phyloP scores from a whole-genome alignment of 2,329 filamentous ascomycete genomes.

The Pseudogymnoascus sp. region DNA sequence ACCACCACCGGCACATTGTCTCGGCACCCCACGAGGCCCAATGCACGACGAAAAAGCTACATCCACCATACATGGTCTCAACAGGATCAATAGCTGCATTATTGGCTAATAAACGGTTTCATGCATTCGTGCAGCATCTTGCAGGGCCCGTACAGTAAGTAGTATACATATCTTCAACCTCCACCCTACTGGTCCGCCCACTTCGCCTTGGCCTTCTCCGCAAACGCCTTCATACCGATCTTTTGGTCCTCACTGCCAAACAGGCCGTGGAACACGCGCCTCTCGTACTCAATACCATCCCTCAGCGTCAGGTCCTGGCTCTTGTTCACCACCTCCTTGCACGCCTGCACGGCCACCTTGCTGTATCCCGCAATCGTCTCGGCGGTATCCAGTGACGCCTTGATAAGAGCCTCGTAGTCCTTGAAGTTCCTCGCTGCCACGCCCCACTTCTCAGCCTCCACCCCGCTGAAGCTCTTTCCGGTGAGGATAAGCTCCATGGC shows the following conservation, averaged over 20 bases:
- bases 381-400: slow-evolving; percentile 73
- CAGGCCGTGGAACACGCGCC: slow-evolving; percentile 82
- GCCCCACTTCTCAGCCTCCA: slow-evolving; percentile 83
- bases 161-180: background rate
- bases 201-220: slow-evolving; percentile 85
- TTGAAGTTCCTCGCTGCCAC: slow-evolving; percentile 77
- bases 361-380: slow-evolving; percentile 85
- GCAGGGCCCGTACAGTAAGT: background rate
- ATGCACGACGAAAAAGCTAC: background rate
- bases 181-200: slow-evolving; percentile 67
- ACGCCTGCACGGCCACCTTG: slow-evolving; percentile 76
- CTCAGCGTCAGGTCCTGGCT: slow-evolving; percentile 82
- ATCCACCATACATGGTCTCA: background rate
- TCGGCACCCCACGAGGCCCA: background rate
- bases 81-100: background rate
- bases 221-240: slow-evolving; percentile 92
- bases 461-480: slow-evolving; percentile 73
- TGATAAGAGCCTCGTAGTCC: slow-evolving; percentile 72
- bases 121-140: background rate
- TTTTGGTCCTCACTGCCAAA: slow-evolving; percentile 97
- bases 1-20: background rate
- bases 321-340: slow-evolving; percentile 99
- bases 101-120: background rate
- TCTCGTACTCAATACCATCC: slow-evolving; percentile 92
- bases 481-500: slow-evolving; percentile 91